Conservation (phyloP, 768 basidiomycete species). For the Lactifluus pinguis region DNA sequence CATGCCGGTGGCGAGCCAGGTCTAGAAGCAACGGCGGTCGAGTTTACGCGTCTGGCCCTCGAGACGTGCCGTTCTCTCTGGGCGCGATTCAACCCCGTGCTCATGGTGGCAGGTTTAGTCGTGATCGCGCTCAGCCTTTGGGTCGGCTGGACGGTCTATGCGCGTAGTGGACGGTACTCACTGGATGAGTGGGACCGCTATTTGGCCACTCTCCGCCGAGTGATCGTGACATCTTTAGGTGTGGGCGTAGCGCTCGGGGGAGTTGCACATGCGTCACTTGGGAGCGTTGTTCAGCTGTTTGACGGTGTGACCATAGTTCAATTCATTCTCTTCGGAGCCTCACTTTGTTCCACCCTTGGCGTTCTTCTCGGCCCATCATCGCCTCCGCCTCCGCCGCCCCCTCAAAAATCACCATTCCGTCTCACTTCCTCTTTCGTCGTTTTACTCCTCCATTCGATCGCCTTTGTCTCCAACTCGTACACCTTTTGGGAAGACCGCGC, state of each 20-base stretch:
- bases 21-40: constrained; percentile 23
- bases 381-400: constrained; percentile 22
- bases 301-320: constrained; percentile 20
- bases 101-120: constrained; percentile 66
- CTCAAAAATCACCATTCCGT: too few relatives aligned
- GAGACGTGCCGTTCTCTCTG: constrained; percentile 75
- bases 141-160: constrained; percentile 48
- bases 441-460: constrained; percentile 55
- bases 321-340: constrained; percentile 14
- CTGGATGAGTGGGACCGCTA: constrained; percentile 36
- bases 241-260: constrained; percentile 8
- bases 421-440: constrained; percentile 28
- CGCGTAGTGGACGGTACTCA: constrained; percentile 30
- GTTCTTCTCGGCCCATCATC: constrained; percentile 8
- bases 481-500: constrained; percentile 95
- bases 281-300: neutral
- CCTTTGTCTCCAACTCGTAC: constrained; percentile 91
- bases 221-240: neutral
- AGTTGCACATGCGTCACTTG: neutral
- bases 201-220: constrained; percentile 23
- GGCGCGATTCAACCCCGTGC: constrained; percentile 83
- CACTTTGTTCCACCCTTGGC: constrained; percentile 33
- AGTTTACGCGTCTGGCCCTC: constrained; percentile 56
- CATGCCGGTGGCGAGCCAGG: neutral
- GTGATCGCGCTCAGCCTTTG: constrained; percentile 49